A percentile compares a stretch with the other conserved stretches of the same genome.
Evolutionary conservation across 2,329 filamentous ascomycete genomes (phyloP).

Genomic region (Stemphylium vesicarium): DNA sequence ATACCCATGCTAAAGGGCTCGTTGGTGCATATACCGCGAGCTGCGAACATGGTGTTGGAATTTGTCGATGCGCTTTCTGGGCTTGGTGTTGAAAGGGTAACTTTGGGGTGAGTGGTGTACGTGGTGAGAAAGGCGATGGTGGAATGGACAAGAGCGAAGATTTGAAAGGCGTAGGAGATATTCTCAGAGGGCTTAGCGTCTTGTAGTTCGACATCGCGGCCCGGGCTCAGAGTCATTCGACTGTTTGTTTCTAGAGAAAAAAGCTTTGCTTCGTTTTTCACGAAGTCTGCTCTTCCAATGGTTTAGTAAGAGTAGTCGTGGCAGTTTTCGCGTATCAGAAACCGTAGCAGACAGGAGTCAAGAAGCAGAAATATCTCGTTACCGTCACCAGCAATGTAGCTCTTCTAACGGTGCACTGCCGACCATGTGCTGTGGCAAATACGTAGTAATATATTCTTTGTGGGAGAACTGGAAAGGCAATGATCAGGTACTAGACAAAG

Average conservation of each 20-base stretch:
- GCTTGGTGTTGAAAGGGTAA: background rate
- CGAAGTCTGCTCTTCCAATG: background rate
- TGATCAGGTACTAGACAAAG: conserved; percentile 2
- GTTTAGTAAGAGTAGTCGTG: background rate
- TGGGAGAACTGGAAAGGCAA: background rate
- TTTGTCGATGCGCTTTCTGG: background rate
- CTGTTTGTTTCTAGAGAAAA: background rate
- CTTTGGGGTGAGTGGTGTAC: conserved; percentile 28
- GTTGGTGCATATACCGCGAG: conserved; percentile 25
- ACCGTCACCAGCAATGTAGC: background rate
- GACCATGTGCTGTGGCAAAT: background rate
- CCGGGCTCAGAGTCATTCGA: background rate
- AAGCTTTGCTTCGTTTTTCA: background rate
- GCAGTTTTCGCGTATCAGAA: background rate
- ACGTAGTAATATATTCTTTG: conserved; percentile 6
- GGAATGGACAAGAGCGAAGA: conserved; percentile 54
- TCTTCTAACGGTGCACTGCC: background rate
- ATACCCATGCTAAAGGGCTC: conserved; percentile 55
- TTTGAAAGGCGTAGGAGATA: conserved; percentile 51
- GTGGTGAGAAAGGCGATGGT: conserved; percentile 53
- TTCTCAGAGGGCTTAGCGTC: conserved; percentile 19
- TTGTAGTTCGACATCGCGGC: background rate
- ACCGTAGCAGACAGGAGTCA: background rate
- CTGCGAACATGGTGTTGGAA: conserved; percentile 21
- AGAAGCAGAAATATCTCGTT: background rate